A percentile compares a stretch with the other conserved stretches of the same genome.
These are phyloP conservation scores for Diaporthe amygdali DNA, from an alignment of 2,329 filamentous ascomycete species.

Conservation along the genomic window DNA sequence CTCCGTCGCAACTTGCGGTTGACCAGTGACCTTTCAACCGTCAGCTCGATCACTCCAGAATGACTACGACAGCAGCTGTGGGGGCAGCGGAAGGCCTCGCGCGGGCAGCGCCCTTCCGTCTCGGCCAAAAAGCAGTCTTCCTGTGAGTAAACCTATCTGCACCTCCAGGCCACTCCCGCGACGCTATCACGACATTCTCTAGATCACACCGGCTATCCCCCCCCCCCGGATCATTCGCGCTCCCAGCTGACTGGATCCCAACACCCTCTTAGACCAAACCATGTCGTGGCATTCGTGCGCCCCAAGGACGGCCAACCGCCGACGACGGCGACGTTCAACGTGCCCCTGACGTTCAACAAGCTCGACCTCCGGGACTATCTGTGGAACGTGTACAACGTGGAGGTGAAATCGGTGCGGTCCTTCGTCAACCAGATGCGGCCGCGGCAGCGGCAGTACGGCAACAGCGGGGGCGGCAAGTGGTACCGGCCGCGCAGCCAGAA, in stretches of 20 bases:
- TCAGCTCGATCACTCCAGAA: background rate
- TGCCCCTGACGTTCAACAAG: constrained; percentile 93
- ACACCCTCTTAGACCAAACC: constrained; percentile 68
- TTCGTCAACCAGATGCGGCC: constrained; percentile 73
- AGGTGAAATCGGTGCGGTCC: constrained; percentile 75
- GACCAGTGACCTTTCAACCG: constrained; percentile 8
- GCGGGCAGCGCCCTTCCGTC: constrained; percentile 48
- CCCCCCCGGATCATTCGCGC: background rate
- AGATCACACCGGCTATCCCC: background rate
- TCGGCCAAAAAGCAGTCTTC: constrained; percentile 61
- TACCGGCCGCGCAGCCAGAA: constrained; percentile 78
- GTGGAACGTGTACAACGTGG: constrained; percentile 81
- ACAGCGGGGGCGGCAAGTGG: constrained; percentile 57
- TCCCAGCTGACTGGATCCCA: background rate
- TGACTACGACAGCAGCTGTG: constrained; percentile 30
- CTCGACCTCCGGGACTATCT: constrained; percentile 97
- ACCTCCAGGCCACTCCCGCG: background rate
- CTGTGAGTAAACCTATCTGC: constrained; percentile 47
- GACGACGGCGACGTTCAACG: constrained; percentile 86
- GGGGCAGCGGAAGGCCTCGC: constrained; percentile 41
- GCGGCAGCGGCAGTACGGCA: constrained; percentile 57
- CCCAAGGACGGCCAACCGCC: constrained; percentile 72
- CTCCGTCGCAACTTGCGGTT: background rate
- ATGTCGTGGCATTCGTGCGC: constrained; percentile 79
- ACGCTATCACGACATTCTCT: background rate